A percentile compares a stretch with the other conserved stretches of the same genome.
Evolutionary conservation across 2,329 filamentous ascomycete genomes (phyloP).

Genomic region (Clonostachys byssicola): DNA sequence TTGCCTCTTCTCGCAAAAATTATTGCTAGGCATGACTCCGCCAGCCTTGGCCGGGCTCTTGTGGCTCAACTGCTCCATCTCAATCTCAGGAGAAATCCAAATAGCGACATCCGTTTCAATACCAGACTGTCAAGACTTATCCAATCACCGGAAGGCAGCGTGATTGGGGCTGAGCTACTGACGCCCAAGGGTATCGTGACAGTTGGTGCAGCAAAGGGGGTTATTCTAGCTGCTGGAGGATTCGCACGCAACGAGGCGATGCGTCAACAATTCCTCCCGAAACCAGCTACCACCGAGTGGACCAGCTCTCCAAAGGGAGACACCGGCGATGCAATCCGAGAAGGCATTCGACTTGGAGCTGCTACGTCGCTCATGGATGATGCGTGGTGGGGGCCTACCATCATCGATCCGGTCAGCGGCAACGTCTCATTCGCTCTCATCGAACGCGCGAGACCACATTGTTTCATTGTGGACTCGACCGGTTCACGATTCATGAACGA

Average conservation of each 20-base stretch:
- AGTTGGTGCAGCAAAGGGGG: constrained; percentile 16
- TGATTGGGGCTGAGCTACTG: constrained; percentile 13
- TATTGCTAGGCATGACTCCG: constrained; percentile 6
- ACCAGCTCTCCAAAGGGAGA: constrained; percentile 15
- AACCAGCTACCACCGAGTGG: constrained; percentile 14
- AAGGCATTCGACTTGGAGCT: constrained; percentile 18
- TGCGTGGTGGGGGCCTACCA: constrained; percentile 23
- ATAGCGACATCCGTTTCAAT: too few species aligned
- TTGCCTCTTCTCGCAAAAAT: not conserved
- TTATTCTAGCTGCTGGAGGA: constrained; percentile 26
- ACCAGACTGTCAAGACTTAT: too few species aligned
- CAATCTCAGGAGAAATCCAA: constrained; percentile 2
- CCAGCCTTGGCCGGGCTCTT: constrained; percentile 14
- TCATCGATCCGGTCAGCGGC: constrained; percentile 14
- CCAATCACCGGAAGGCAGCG: constrained; percentile 4
- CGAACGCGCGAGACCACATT: constrained; percentile 22
- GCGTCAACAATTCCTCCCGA: constrained; percentile 14
- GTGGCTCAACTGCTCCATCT: constrained; percentile 13
- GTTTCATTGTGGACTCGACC: constrained; percentile 23
- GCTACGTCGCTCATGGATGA: constrained; percentile 19
- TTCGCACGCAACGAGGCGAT: constrained; percentile 23
- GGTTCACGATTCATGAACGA: constrained; percentile 27
- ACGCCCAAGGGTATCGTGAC: constrained; percentile 10
- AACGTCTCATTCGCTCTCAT: constrained; percentile 13
- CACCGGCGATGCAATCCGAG: constrained; percentile 10